These are phyloP conservation scores for Thermochaetoides dissita DNA, from an alignment of 2,329 filamentous ascomycete genomes.

Conservation along the genomic window DNA sequence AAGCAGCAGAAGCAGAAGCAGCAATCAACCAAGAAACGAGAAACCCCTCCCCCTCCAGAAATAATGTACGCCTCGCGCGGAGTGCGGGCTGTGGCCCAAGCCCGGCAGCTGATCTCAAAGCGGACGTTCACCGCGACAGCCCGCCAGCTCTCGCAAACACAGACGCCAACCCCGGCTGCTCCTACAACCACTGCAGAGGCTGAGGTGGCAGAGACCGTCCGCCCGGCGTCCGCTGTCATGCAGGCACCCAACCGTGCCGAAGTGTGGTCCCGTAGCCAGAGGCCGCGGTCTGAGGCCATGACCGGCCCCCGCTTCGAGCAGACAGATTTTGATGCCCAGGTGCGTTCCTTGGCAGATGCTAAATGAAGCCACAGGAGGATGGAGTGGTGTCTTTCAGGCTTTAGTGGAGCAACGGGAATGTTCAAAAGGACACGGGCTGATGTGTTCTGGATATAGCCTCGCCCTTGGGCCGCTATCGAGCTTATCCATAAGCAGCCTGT, in stretches of 20 bases:
- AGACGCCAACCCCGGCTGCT: constrained; percentile 13
- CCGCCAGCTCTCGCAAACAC: constrained; percentile 28
- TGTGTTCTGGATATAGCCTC: constrained; percentile 45
- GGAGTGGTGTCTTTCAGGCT: no score
- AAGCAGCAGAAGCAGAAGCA: no score
- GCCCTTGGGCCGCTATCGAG: constrained; percentile 79
- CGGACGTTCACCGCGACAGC: constrained; percentile 35
- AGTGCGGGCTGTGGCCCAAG: constrained; percentile 22
- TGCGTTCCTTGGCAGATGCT: constrained; percentile 24
- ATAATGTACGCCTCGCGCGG: constrained; percentile 30
- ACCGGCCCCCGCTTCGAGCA: constrained; percentile 91
- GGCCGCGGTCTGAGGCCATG: constrained; percentile 71
- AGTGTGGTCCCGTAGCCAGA: constrained; percentile 79
- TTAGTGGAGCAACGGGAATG: no score
- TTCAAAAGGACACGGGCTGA: not conserved
- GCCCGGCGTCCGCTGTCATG: constrained; percentile 33
- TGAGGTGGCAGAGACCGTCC: constrained; percentile 27
- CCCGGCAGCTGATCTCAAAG: constrained; percentile 24
- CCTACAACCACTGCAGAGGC: constrained; percentile 21
- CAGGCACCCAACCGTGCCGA: constrained; percentile 78
- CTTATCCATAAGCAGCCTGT: constrained; percentile 94
- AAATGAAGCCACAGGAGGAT: not conserved
- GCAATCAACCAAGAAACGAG: no score
- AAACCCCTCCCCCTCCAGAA: not conserved
- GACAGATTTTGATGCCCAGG: constrained; percentile 86